Evolutionary conservation across 1,139 yeast species (phyloP).

Genomic region (Williopsis jadinii): DNA sequence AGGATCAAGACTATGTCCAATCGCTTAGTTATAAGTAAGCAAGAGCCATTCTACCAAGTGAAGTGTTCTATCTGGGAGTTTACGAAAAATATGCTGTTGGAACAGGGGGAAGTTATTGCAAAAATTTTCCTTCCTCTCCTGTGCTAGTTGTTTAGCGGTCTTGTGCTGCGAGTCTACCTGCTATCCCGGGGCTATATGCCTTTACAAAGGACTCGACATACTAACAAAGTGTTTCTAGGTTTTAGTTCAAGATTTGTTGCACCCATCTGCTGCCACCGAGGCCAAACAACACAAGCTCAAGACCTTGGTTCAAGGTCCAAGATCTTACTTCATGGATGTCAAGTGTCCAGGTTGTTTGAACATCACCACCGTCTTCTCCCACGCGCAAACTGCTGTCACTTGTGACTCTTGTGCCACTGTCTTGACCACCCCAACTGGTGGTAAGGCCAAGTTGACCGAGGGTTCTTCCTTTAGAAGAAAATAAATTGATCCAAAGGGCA

Average conservation of each 20-base stretch:
- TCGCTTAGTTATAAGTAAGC: slow-evolving; percentile 1
- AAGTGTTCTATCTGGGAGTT: not conserved
- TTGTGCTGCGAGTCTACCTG: not conserved
- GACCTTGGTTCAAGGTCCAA: slow-evolving; percentile 95
- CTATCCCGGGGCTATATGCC: not conserved
- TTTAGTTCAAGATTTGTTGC: slow-evolving; percentile 95
- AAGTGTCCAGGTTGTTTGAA: slow-evolving; percentile 99
- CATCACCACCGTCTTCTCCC: slow-evolving; percentile 99
- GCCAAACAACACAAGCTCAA: slow-evolving; percentile 95
- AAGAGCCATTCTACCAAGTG: not conserved
- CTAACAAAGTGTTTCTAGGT: slow-evolving; percentile 40
- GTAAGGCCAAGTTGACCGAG: slow-evolving; percentile 98
- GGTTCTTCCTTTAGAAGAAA: slow-evolving; percentile 99
- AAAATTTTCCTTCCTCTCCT: slow-evolving; percentile 3
- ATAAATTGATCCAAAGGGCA: slow-evolving; percentile 37
- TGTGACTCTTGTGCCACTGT: slow-evolving; percentile 99
- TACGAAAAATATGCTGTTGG: slow-evolving; percentile 1
- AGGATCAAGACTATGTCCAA: not conserved
- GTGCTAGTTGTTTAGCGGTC: too few species aligned
- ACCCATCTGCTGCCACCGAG: slow-evolving; percentile 97
- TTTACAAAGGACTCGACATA: slow-evolving; percentile 2
- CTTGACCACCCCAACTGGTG: slow-evolving; percentile 99
- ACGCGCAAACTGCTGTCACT: slow-evolving; percentile 99
- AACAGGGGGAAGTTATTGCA: slow-evolving; percentile 10
- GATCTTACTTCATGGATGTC: slow-evolving; percentile 99